Evolutionary conservation across 2,329 filamentous ascomycete species (phyloP).

Genomic region (Colletotrichum siamense): DNA sequence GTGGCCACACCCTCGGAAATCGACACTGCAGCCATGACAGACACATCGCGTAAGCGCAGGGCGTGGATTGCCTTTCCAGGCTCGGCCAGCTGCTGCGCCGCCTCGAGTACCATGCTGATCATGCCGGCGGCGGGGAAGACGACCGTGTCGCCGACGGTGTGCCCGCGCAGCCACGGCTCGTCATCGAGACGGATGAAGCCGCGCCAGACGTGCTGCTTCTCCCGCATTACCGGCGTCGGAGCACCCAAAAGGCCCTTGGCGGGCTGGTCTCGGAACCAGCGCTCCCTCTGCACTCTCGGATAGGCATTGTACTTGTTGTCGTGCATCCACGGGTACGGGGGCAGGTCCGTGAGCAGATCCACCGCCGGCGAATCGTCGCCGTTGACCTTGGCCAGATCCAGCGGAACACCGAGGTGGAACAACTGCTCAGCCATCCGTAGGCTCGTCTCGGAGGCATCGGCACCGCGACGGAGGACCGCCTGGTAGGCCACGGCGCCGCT

Average conservation of each 20-base stretch:
- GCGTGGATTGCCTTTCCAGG: neutral
- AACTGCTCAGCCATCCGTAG: slow-evolving; percentile 44
- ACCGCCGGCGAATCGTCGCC: neutral
- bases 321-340: slow-evolving; percentile 12
- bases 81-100: slow-evolving; percentile 4
- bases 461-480: neutral
- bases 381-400: neutral
- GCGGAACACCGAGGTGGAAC: neutral
- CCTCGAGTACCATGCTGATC: slow-evolving; percentile 35
- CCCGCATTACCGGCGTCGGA: slow-evolving; percentile 39
- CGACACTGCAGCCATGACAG: neutral
- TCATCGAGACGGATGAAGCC: slow-evolving; percentile 1
- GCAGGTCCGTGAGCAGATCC: neutral
- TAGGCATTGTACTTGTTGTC: neutral
- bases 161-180: slow-evolving; percentile 44
- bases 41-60: neutral
- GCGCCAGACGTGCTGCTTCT: slow-evolving; percentile 23
- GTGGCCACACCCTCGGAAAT: neutral
- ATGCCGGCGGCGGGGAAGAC: slow-evolving; percentile 40
- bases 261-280: neutral
- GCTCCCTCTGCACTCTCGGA: neutral
- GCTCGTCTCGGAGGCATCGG: slow-evolving; percentile 33
- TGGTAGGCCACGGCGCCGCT: neutral
- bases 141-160: slow-evolving; percentile 45
- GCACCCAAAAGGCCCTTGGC: neutral